A percentile compares a stretch with the other conserved stretches of the same genome.
Evolutionary conservation across 208 protist species (phyloP).

Genomic region (Leishmania braziliensis): DNA sequence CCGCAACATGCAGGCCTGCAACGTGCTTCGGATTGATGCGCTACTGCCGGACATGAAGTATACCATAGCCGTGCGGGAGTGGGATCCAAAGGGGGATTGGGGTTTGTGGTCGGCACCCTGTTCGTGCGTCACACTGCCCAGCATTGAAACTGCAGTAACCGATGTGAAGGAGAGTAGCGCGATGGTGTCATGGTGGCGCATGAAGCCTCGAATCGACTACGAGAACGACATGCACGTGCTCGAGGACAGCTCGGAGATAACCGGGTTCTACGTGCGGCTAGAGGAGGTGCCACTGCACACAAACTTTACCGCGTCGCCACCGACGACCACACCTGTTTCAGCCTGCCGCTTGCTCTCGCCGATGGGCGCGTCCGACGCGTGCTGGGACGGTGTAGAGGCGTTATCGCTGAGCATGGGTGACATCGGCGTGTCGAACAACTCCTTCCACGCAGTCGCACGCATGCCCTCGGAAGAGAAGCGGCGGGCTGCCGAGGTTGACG

Average conservation of each 20-base stretch:
- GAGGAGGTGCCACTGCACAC: conserved; percentile 52
- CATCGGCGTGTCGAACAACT: conserved; percentile 17
- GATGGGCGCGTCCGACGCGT: neutral
- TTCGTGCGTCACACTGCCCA: conserved; percentile 84
- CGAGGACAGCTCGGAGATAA: conserved; percentile 70
- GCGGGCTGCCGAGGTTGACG: conserved; percentile 23
- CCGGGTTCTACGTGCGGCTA: conserved; percentile 74
- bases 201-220: conserved; percentile 74
- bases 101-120: conserved; percentile 85
- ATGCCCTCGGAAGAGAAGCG: conserved; percentile 15
- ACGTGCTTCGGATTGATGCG: conserved; percentile 77
- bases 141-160: conserved; percentile 55
- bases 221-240: conserved; percentile 88
- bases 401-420: conserved; percentile 24
- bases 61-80: conserved; percentile 89
- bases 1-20: conserved; percentile 73
- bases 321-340: neutral
- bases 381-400: conserved; percentile 4
- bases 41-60: conserved; percentile 89
- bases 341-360: neutral
- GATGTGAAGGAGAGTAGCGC: conserved; percentile 86
- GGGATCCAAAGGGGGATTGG: conserved; percentile 89
- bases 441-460: conserved; percentile 14
- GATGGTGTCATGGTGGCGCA: conserved; percentile 64
- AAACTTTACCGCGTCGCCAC: neutral